Percentiles rank a stretch among this genome's conserved stretches.
These are phyloP conservation scores for Onygenales sp. DNA, from an alignment of 2,329 filamentous ascomycete genomes.

Conservation along the genomic window DNA sequence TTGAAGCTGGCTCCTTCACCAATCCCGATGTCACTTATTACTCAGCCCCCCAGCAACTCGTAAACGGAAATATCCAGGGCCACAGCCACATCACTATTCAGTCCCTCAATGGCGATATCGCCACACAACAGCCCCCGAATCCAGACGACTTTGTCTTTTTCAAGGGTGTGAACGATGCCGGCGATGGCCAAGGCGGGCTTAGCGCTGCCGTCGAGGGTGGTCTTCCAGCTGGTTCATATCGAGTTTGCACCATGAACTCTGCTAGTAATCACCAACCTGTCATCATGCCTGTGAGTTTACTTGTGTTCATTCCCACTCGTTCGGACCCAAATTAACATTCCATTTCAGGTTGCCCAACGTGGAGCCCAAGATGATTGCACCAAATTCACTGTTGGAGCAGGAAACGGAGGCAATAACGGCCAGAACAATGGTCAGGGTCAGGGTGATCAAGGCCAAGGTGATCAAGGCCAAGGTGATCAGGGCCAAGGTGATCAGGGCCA, in stretches of 20 bases:
- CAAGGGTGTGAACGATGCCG: constrained; percentile 48
- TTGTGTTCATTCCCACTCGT: constrained; percentile 4
- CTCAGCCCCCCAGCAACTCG: constrained; percentile 43
- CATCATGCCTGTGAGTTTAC: constrained; percentile 38
- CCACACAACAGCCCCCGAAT: constrained; percentile 27
- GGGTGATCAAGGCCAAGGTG: neutral
- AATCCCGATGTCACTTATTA: constrained; percentile 48
- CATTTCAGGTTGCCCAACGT: constrained; percentile 36
- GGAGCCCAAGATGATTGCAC: constrained; percentile 45
- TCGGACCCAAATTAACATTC: neutral
- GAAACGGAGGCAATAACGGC: constrained; percentile 6
- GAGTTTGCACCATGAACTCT: constrained; percentile 44
- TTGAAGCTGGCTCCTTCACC: constrained; percentile 45
- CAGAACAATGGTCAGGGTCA: constrained; percentile 1
- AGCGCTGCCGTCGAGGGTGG: constrained; percentile 37
- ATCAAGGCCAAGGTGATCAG: constrained; percentile 4
- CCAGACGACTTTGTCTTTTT: constrained; percentile 45
- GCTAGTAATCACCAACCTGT: constrained; percentile 48
- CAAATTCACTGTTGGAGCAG: constrained; percentile 35
- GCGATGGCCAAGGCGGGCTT: constrained; percentile 39
- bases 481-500: constrained; percentile 4
- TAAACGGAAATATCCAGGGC: constrained; percentile 29
- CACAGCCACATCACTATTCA: constrained; percentile 42
- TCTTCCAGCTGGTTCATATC: constrained; percentile 40
- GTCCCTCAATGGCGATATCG: constrained; percentile 30